These are phyloP conservation scores for Skeletonema marinoi DNA, from an alignment of 108 stramenopile genomes.

Conservation along the genomic window DNA sequence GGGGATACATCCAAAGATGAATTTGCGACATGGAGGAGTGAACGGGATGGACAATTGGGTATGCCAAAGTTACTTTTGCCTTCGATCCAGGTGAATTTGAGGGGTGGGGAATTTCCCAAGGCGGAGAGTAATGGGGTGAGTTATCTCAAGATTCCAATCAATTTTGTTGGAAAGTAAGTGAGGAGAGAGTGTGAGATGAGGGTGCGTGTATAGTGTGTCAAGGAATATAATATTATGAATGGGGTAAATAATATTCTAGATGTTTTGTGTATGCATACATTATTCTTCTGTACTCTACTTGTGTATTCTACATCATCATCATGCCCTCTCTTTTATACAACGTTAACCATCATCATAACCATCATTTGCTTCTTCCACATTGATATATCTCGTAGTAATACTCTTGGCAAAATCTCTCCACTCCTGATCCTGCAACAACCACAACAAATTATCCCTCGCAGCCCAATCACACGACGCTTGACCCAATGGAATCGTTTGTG, in stretches of 20 bases:
- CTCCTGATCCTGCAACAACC: slow-evolving; percentile 43
- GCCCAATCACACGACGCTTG: slow-evolving; percentile 29
- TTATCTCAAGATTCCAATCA: slow-evolving; percentile 54
- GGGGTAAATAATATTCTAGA: too few relatives aligned
- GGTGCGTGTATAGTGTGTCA: too few relatives aligned
- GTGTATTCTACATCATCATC: too few relatives aligned
- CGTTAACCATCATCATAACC: background rate
- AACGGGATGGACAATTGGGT: slow-evolving; percentile 38
- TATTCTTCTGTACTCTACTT: too few relatives aligned
- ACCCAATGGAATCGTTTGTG: slow-evolving; percentile 34
- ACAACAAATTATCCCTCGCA: slow-evolving; percentile 32
- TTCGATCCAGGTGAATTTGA: slow-evolving; percentile 56
- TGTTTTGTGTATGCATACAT: too few relatives aligned
- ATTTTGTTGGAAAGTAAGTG: slow-evolving; percentile 12
- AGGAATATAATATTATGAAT: too few relatives aligned
- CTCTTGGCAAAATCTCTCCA: slow-evolving; percentile 48
- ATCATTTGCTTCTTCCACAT: background rate
- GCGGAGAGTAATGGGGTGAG: slow-evolving; percentile 48
- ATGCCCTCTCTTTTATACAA: too few relatives aligned
- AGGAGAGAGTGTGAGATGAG: too few relatives aligned
- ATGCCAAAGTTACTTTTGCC: slow-evolving; percentile 53
- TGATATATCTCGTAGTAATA: slow-evolving; percentile 32
- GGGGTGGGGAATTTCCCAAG: slow-evolving; percentile 43
- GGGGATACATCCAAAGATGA: slow-evolving; percentile 35
- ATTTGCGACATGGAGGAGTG: slow-evolving; percentile 42